phyloP scores from a whole-genome alignment of 2,329 filamentous ascomycete species.

The Phialophora macrospora region DNA sequence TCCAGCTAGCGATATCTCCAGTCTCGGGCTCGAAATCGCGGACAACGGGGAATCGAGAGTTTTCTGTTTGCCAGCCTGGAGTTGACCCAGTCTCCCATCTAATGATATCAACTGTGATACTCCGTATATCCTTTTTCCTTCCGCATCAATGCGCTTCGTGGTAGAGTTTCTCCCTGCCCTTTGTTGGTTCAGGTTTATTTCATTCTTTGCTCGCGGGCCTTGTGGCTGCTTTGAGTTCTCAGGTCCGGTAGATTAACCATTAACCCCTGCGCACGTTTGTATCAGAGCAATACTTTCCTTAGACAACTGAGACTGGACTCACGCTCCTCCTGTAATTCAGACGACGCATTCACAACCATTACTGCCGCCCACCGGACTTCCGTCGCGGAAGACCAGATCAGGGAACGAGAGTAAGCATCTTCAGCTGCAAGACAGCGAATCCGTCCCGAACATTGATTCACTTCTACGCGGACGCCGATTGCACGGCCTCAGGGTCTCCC shows the following conservation, averaged over 20 bases:
- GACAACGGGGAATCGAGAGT: not conserved
- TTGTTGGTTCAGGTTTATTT: slow-evolving; percentile 19
- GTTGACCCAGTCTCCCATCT: too few species aligned
- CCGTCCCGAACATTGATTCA: not conserved
- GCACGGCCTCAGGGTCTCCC: not conserved
- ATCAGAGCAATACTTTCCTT: not conserved
- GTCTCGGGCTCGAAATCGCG: slow-evolving; percentile 4
- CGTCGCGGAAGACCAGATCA: not conserved
- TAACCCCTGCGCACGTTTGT: not conserved
- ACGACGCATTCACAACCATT: not conserved
- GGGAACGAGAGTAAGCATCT: slow-evolving; percentile 8
- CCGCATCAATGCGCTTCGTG: slow-evolving; percentile 12
- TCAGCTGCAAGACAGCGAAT: slow-evolving; percentile 11
- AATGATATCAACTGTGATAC: not conserved
- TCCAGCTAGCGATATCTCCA: not conserved
- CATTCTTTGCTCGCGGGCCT: slow-evolving; percentile 17
- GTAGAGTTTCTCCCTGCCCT: slow-evolving; percentile 19
- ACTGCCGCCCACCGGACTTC: not conserved
- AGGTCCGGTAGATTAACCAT: slow-evolving; percentile 10
- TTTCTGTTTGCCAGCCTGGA: slow-evolving; percentile 1
- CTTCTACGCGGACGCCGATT: not conserved
- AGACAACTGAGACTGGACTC: not conserved
- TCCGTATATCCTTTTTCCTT: slow-evolving; percentile 4
- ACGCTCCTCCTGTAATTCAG: not conserved
- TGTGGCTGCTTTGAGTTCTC: slow-evolving; percentile 20